Percentiles rank a stretch among this genome's conserved stretches.
Conservation (phyloP, 331 rosid species). For the Malus hybrid region DNA sequence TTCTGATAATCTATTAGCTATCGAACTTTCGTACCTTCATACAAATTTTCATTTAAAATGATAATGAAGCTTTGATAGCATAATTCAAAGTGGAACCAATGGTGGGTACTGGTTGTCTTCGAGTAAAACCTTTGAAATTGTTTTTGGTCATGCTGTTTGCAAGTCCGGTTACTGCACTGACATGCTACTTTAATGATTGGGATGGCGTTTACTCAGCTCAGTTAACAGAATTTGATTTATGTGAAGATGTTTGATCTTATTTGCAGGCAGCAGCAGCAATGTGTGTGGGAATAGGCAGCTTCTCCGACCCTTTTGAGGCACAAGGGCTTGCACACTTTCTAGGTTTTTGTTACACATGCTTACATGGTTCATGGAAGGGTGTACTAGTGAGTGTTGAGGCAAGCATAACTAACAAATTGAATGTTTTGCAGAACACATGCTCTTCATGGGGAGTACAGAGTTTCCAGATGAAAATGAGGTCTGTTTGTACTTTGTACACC, state of each 20-base stretch:
- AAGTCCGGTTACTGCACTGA: neutral
- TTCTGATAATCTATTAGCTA: neutral
- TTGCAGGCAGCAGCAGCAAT: slow-evolving; percentile 95
- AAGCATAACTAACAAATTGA: neutral
- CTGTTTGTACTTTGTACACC: slow-evolving; percentile 25
- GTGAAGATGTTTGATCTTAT: slow-evolving; percentile 3
- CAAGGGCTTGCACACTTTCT: slow-evolving; percentile 94
- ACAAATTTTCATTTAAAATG: neutral
- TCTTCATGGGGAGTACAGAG: slow-evolving; percentile 93
- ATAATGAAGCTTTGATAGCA: neutral
- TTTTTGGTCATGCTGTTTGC: neutral
- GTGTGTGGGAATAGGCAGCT: slow-evolving; percentile 93
- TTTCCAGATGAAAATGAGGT: slow-evolving; percentile 99
- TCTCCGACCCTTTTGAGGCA: slow-evolving; percentile 87
- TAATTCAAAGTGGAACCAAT: neutral
- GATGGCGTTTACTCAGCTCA: neutral
- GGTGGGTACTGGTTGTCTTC: neutral
- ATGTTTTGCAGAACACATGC: slow-evolving; percentile 88
- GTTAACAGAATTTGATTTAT: slow-evolving; percentile 6
- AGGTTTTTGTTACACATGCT: slow-evolving; percentile 39
- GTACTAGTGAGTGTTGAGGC: neutral
- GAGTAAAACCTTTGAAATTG: neutral
- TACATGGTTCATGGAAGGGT: neutral
- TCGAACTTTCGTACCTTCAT: neutral
- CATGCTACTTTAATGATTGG: neutral